phyloP scores from a whole-genome alignment of 768 basidiomycete species.

The Suillus decipiens region DNA sequence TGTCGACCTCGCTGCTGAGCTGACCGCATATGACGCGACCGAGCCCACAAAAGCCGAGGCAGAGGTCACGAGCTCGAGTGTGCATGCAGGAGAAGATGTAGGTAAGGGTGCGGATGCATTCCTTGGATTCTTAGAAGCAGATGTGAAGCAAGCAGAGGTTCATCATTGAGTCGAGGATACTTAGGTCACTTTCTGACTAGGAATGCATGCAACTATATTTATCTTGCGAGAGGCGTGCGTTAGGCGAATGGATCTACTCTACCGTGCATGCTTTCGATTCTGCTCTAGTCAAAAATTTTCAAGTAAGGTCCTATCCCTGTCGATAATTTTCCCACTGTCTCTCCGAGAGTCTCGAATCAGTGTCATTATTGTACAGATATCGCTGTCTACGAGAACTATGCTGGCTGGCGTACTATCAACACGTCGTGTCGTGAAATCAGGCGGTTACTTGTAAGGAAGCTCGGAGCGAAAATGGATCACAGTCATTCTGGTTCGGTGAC shows the following conservation, averaged over 20 bases:
- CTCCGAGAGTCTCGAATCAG: neutral
- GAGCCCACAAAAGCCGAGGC: slow-evolving; percentile 64
- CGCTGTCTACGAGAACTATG: neutral
- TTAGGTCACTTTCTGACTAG: neutral
- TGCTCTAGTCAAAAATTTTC: neutral
- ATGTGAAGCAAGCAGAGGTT: slow-evolving; percentile 65
- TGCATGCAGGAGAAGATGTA: slow-evolving; percentile 23
- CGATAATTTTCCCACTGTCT: neutral
- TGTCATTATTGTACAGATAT: neutral
- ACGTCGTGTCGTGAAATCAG: neutral
- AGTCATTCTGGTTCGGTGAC: slow-evolving; percentile 5
- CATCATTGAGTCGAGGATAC: slow-evolving; percentile 45
- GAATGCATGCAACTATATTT: neutral
- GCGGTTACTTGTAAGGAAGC: neutral
- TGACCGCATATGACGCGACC: slow-evolving; percentile 79
- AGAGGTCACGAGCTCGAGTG: slow-evolving; percentile 34
- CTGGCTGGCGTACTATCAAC: neutral
- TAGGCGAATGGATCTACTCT: neutral
- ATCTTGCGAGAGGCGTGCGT: neutral
- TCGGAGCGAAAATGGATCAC: neutral
- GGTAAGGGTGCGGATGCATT: slow-evolving; percentile 67
- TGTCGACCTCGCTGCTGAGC: slow-evolving; percentile 83
- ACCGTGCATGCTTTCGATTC: neutral
- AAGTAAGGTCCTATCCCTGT: neutral
- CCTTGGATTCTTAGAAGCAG: slow-evolving; percentile 80